These are phyloP conservation scores for Imleria badia DNA, from an alignment of 768 basidiomycete species.

Conservation along the genomic window DNA sequence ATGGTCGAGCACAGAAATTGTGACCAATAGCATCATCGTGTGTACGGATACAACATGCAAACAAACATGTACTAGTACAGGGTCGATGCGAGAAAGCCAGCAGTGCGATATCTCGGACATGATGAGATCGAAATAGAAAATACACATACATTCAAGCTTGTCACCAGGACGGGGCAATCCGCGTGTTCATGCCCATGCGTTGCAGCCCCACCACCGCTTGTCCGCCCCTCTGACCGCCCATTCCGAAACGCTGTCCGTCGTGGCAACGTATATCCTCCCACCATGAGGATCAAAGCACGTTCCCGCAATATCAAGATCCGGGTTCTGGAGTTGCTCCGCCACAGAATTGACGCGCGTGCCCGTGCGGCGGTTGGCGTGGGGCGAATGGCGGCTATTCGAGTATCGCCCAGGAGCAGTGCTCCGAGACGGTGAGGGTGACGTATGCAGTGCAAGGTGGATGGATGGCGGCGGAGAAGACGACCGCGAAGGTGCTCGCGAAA, in stretches of 20 bases:
- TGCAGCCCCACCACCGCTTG: conserved; percentile 69
- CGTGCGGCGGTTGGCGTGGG: conserved; percentile 20
- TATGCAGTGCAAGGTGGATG: conserved; percentile 29
- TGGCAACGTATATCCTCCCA: conserved; percentile 65
- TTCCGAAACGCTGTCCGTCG: conserved; percentile 65
- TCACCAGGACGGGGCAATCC: background rate
- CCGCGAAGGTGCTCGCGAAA: conserved; percentile 50
- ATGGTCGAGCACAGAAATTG: conserved; percentile 12
- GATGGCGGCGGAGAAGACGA: conserved; percentile 48
- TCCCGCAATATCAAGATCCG: conserved; percentile 60
- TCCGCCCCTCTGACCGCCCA: conserved; percentile 73
- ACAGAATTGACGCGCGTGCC: conserved; percentile 7
- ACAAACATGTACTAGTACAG: conserved; percentile 24
- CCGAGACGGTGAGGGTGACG: conserved; percentile 22
- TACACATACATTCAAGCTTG: background rate
- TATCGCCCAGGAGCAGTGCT: conserved; percentile 18
- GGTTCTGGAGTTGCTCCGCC: conserved; percentile 15
- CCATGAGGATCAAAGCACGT: conserved; percentile 73
- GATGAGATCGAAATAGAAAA: conserved; percentile 10
- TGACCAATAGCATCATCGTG: background rate
- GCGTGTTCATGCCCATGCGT: conserved; percentile 39
- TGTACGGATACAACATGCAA: conserved; percentile 9
- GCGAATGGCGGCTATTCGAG: conserved; percentile 17
- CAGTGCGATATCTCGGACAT: conserved; percentile 3
- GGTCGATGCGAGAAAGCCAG: conserved; percentile 13